Conservation (phyloP, 2,329 filamentous ascomycete species). For the Blastomyces parvus region DNA sequence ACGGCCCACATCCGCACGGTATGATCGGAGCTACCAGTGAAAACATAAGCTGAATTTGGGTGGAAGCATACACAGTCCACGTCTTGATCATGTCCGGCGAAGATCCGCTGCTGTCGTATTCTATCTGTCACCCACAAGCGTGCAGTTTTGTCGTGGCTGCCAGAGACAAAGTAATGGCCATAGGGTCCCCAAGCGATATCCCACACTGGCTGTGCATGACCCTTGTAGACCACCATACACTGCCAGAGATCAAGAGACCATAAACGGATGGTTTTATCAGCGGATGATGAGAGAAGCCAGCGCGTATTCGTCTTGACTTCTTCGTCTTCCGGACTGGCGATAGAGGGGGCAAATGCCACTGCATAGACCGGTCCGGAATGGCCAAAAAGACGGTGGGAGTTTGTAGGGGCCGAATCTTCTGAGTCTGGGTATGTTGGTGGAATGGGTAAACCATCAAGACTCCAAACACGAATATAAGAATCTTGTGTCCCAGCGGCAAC, state of each 20-base stretch:
- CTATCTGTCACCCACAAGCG: constrained; percentile 90
- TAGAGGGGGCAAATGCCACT: constrained; percentile 75
- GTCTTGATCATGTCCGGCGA: constrained; percentile 85
- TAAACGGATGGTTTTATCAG: constrained; percentile 76
- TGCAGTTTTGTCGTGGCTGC: constrained; percentile 79
- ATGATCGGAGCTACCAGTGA: constrained; percentile 87
- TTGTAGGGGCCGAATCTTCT: constrained; percentile 55
- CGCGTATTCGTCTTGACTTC: constrained; percentile 54
- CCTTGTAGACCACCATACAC: constrained; percentile 90
- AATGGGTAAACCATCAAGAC: constrained; percentile 73
- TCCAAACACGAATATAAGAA: constrained; percentile 94
- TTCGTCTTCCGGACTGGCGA: constrained; percentile 40
- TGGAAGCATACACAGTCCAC: constrained; percentile 93
- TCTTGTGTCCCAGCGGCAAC: constrained; percentile 85
- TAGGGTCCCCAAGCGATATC: constrained; percentile 83
- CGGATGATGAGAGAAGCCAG: constrained; percentile 76
- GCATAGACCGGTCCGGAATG: constrained; percentile 84
- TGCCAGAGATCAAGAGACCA: constrained; percentile 90
- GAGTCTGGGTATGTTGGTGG: constrained; percentile 54
- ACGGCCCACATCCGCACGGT: constrained; percentile 97
- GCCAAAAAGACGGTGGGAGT: constrained; percentile 69
- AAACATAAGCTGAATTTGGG: constrained; percentile 85
- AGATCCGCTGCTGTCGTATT: constrained; percentile 75
- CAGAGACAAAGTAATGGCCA: constrained; percentile 88
- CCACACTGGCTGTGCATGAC: constrained; percentile 82